Evolutionary conservation across 306 rosid genomes (phyloP), one percentile per base, ranked within the genome.

Genomic region (Malus orientalis): DNA sequence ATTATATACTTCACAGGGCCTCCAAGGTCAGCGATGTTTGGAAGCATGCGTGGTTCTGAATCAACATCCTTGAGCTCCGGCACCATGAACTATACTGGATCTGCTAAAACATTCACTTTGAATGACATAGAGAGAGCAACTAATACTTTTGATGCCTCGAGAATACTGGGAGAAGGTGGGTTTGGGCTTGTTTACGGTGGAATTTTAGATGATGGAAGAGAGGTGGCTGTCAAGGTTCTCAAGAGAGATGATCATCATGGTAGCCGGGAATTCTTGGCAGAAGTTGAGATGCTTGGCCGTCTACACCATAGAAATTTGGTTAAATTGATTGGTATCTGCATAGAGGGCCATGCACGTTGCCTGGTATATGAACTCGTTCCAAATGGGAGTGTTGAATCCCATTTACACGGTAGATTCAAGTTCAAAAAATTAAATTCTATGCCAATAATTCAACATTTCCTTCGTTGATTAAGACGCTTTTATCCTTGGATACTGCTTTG

Each of bases 161-260:
- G 93, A 82, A 86, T 95, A 91, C 85, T 95, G 78, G 97, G 99
- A 80, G 99, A 95, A 92, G 99, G 99, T 54, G 99, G 99, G 7
- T 95, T 95, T 83, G 99, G 99, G 60, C 84, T 91, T 75, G 99
- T 95, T 70, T 95, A 88, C 80, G 85, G 85, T 64, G 97, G 96
- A 32, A 44, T 83, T 80, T 80, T 95, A 22, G 87, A 89, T 69
- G 96, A 95, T 85, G 96, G 97, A 84, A 91, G 90, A 84, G 80
- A 90, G 60, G 93, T 92, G 67, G 99, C 99, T 23, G 97, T 95
- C 79, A 95, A 95, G 86, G 80, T 92, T 78, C 99, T 95, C 71
- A 95, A 95, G 83, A 85, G 97, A 86, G 89, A 91, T 36, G 89
- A 91, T 88, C 97, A 78, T 38, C 97, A 79, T 18, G 97, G 99